Percentiles rank a stretch among this genome's conserved stretches.
Conservation (phyloP, 768 basidiomycete genomes). For the Russula foetens region DNA sequence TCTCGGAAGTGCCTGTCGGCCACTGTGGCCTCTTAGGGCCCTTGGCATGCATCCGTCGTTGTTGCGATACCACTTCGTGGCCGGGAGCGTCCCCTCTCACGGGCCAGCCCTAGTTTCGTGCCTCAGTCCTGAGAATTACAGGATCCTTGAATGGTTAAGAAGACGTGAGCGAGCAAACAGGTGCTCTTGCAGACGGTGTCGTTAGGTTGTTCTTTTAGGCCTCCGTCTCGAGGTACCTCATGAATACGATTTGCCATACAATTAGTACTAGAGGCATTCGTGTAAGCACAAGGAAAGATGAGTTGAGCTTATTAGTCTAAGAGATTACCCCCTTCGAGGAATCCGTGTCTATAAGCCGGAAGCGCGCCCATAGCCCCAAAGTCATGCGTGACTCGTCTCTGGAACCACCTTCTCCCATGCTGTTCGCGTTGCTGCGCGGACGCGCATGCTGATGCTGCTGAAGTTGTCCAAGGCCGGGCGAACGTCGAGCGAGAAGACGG, state of each 20-base stretch:
- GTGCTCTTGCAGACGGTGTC: background rate
- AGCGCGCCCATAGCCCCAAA: too few relatives aligned
- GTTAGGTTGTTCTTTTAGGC: background rate
- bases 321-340: background rate
- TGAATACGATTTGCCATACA: background rate
- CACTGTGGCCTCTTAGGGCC: background rate
- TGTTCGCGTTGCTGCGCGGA: constrained; percentile 27
- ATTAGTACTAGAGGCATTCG: background rate
- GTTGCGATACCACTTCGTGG: background rate
- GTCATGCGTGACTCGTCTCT: constrained; percentile 4
- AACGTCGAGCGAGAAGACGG: constrained; percentile 93
- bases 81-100: background rate
- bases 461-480: constrained; percentile 89
- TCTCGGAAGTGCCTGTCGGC: background rate
- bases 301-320: background rate
- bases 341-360: background rate
- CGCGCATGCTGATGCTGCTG: constrained; percentile 56
- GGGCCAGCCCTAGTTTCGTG: background rate
- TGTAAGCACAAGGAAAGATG: background rate
- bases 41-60: background rate
- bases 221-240: background rate
- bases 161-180: background rate
- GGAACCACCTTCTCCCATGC: constrained; percentile 5
- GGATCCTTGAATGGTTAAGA: background rate
- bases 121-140: background rate